Conservation (phyloP, 352 stramenopile species). For the Blastocystis sp. region DNA sequence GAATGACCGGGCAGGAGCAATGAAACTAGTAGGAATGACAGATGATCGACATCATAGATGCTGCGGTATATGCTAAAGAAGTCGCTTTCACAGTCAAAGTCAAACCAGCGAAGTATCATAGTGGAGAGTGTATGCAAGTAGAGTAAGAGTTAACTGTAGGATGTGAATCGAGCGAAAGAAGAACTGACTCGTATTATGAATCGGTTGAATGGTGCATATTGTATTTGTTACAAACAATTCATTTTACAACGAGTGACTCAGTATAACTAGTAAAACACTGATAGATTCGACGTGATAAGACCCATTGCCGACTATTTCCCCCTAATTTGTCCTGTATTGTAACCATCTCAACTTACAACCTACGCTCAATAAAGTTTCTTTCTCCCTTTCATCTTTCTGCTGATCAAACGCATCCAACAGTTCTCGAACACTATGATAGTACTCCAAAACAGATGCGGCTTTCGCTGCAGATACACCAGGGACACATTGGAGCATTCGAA, state of each 20-base stretch:
- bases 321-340: neutral
- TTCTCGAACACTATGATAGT: neutral
- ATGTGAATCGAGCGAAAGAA: neutral
- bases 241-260: neutral
- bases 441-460: neutral
- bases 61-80: slow-evolving; percentile 29
- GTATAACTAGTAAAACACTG: neutral
- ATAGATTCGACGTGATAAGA: neutral
- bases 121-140: neutral
- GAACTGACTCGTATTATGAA: neutral
- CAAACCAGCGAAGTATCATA: slow-evolving; percentile 8
- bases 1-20: neutral
- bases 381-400: neutral
- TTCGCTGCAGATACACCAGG: slow-evolving; percentile 14
- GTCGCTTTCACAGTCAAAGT: neutral
- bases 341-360: neutral
- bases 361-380: neutral
- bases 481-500: slow-evolving; percentile 44
- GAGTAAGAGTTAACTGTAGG: neutral
- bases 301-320: neutral
- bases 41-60: neutral
- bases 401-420: neutral
- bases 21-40: neutral
- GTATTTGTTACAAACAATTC: neutral
- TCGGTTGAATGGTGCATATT: neutral